A percentile compares a stretch with the other conserved stretches of the same genome.
Conservation (phyloP, 257 asterid species). For the Ocimum tenuiflorum region DNA sequence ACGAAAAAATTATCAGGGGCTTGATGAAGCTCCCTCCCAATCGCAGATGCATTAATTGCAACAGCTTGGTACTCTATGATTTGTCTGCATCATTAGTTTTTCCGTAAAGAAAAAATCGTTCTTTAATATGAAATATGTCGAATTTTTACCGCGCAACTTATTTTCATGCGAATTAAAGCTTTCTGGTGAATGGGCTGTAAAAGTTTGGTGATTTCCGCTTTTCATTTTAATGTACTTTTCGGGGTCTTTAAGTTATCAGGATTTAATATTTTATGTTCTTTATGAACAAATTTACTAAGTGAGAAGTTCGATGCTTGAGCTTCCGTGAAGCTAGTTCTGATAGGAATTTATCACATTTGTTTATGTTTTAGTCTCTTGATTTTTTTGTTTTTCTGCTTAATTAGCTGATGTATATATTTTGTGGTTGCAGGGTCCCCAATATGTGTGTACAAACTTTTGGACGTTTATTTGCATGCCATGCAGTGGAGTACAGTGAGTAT, state of each 20-base stretch:
- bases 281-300: neutral
- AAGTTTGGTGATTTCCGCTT: neutral
- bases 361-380: neutral
- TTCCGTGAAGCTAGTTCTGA: neutral
- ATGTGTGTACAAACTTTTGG: slow-evolving; percentile 82
- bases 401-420: neutral
- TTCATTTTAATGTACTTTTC: neutral
- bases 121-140: neutral
- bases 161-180: neutral
- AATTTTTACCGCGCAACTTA: neutral
- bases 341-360: neutral
- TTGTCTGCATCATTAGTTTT: neutral
- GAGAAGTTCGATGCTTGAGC: neutral
- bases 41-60: slow-evolving; percentile 89
- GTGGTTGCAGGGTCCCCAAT: slow-evolving; percentile 79
- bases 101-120: neutral
- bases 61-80: slow-evolving; percentile 53
- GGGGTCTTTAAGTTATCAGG: neutral
- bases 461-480: slow-evolving; percentile 77
- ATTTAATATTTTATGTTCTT: neutral
- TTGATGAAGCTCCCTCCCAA: slow-evolving; percentile 91
- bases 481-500: slow-evolving; percentile 88
- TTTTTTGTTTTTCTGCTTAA: neutral
- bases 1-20: slow-evolving; percentile 78
- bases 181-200: neutral